A percentile compares a stretch with the other conserved stretches of the same genome.
phyloP scores from a whole-genome alignment of 176 grass and related monocot genomes.

The Aegilops longissima region DNA sequence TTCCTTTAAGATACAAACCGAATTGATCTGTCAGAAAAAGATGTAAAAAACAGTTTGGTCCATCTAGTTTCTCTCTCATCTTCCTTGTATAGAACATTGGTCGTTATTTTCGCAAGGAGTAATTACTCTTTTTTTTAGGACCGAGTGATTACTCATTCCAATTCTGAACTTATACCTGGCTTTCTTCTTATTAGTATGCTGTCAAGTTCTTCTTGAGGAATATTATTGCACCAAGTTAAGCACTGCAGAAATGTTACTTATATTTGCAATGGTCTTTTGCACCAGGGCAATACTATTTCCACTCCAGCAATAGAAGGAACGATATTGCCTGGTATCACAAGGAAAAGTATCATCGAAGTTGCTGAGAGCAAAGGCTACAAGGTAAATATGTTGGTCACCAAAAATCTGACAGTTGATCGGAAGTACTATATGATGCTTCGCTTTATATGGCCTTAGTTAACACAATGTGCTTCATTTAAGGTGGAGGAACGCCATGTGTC shows the following conservation, averaged over 20 bases:
- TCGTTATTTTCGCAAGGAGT: neutral
- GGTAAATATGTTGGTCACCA: constrained; percentile 36
- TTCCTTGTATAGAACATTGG: neutral
- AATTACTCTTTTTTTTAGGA: neutral
- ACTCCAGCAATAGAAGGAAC: constrained; percentile 83
- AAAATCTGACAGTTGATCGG: neutral
- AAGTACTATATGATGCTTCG: constrained; percentile 1
- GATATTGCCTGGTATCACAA: constrained; percentile 89
- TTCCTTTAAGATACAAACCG: neutral
- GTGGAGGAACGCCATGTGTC: constrained; percentile 71
- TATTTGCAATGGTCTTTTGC: neutral
- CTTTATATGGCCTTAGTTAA: neutral
- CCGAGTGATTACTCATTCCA: neutral
- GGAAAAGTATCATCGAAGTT: constrained; percentile 89
- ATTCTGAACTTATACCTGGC: neutral
- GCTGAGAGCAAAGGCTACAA: constrained; percentile 69
- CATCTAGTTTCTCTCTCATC: neutral
- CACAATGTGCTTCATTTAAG: constrained; percentile 33
- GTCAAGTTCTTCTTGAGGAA: neutral
- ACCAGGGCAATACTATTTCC: constrained; percentile 69
- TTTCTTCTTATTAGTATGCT: neutral
- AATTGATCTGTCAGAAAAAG: neutral
- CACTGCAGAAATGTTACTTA: neutral
- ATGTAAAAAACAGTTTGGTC: neutral
- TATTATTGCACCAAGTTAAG: neutral